phyloP scores from a whole-genome alignment of 306 rosid species.

The Cicer cuneatum region DNA sequence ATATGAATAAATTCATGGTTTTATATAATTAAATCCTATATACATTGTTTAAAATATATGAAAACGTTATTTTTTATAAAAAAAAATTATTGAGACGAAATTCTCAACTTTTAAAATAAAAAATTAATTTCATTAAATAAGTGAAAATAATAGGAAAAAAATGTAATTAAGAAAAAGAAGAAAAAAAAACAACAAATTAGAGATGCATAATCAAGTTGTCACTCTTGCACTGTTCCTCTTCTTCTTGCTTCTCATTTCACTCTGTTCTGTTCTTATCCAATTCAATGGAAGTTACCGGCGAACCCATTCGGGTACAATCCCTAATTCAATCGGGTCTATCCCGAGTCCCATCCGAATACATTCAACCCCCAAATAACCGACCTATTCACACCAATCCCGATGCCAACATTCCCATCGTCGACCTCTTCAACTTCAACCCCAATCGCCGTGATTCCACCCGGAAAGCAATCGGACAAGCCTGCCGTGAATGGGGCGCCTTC shows the following conservation, averaged over 20 bases:
- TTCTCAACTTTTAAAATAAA: too few species aligned
- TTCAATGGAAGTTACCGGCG: constrained; percentile 54
- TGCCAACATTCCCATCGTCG: constrained; percentile 53
- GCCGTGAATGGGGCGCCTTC: constrained; percentile 85
- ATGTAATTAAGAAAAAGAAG: too few species aligned
- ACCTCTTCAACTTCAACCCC: constrained; percentile 60
- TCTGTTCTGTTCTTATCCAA: not conserved
- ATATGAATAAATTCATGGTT: too few species aligned
- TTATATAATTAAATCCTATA: too few species aligned
- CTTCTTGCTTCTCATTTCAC: not conserved
- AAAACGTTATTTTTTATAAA: too few species aligned
- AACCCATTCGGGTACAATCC: constrained; percentile 66
- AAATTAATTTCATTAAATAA: too few species aligned
- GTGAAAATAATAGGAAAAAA: too few species aligned
- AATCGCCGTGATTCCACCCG: constrained; percentile 43
- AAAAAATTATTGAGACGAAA: too few species aligned
- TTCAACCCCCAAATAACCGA: constrained; percentile 61
- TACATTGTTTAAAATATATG: too few species aligned
- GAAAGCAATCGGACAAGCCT: constrained; percentile 57
- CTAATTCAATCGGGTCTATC: constrained; percentile 59
- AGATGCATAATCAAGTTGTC: not conserved
- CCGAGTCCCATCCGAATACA: constrained; percentile 70
- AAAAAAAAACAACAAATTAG: too few species aligned
- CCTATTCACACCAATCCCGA: constrained; percentile 27
- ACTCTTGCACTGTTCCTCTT: not conserved